Base-by-base conservation (phyloP, 305 asterid genomes). In the Caryopteris hybrid region DNA sequence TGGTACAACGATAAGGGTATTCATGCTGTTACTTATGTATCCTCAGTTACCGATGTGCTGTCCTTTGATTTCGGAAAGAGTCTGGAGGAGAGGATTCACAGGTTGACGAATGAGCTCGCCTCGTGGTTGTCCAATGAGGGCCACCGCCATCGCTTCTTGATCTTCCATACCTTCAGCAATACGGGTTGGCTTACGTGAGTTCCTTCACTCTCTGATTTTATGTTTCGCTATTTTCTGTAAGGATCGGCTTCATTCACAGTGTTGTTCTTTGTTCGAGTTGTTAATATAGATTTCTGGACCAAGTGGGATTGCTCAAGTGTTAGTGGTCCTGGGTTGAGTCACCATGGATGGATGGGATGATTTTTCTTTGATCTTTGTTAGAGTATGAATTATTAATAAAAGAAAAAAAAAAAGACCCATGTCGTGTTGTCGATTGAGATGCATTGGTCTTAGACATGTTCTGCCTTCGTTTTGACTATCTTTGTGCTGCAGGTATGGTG, bases 181-280 rank as follows among this genome's bases (percentile, higher is more conserved):
- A 89, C 98, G 17, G 98, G 98, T 65, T 92, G 98, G 98, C 92
- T 92, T 53, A 87, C 90, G 96, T 88, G 83, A 80, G 97, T 87
- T 71, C 83, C 61, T 17, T 64, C 50, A 42, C 39, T 21, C 66
- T 59, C 61, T 17, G 9, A 45, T 73, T 34, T 38, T 16, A 0
- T 43, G 33, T 59, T 46, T 14, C 6, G 27, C 16, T 9, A 57
- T 29, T 43, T 5, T 41, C 25, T 3, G n/a, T n/a, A n/a, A n/a
- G n/a, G n/a, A n/a, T n/a, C n/a, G n/a, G n/a, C n/a, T n/a, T n/a
- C n/a, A n/a, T n/a, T n/a, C n/a, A n/a, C n/a, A n/a, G n/a, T n/a
- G n/a, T 16, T 33, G 5, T n/a, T 12, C 18, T 16, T 10, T 43
- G 2, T 68, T 34, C 9, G 14, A 47, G 68, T 50, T 42, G 66